Evolutionary conservation across 2,329 filamentous ascomycete genomes (phyloP).

Genomic region (Aureobasidium sp.): DNA sequence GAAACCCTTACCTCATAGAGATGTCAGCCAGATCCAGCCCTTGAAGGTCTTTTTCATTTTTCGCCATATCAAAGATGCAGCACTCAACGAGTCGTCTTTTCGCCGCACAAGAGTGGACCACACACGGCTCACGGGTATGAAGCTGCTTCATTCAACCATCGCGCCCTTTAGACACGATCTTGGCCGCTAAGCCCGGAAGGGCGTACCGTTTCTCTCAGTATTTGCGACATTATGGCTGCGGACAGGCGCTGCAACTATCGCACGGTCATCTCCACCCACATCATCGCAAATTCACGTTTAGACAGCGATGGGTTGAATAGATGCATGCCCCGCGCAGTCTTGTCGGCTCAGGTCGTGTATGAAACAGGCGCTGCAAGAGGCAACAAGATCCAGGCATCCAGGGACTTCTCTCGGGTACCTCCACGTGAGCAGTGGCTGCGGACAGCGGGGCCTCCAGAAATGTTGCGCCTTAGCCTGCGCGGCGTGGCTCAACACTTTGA

Average conservation of each 20-base stretch:
- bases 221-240: neutral
- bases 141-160: neutral
- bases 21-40: neutral
- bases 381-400: neutral
- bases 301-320: neutral
- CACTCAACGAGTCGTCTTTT: neutral
- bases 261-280: neutral
- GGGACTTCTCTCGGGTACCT: neutral
- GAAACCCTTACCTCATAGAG: constrained; percentile 10
- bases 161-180: neutral
- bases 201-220: constrained; percentile 10
- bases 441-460: neutral
- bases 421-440: constrained; percentile 2
- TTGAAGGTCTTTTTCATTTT: neutral
- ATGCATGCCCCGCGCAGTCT: neutral
- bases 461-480: neutral
- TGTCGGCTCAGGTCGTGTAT: neutral
- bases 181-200: neutral
- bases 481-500: constrained; percentile 5
- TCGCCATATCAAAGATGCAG: neutral
- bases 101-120: neutral
- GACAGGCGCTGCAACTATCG: neutral
- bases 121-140: neutral
- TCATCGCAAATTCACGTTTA: neutral
- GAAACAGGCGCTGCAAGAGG: neutral